Evolutionary conservation across 2,329 filamentous ascomycete species (phyloP), one percentile per base, ranked within the genome.

Genomic region (Colletotrichum tofieldiae): DNA sequence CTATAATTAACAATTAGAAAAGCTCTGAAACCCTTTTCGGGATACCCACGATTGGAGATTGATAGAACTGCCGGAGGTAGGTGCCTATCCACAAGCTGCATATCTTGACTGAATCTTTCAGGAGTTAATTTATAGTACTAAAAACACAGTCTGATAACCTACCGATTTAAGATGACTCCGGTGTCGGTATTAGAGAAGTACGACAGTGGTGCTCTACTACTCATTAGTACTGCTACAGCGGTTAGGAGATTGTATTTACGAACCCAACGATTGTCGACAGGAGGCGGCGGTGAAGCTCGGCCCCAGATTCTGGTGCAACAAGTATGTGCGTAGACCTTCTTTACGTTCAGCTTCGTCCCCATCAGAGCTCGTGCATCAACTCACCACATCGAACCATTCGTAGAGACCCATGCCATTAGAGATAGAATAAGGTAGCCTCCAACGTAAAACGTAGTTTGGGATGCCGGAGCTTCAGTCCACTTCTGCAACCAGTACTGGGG

Each of bases 41-140:
- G 0, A 4, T 20, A 37, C 51, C 37, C 51, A 63, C 68, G 68
- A 16, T 32, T 55, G 26, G 65, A 51, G 2, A 71, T 26, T 4
- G 68, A 68, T 6, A 71, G n/a, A 1, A 63, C 58, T 1, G 64
- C 64, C 1, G 58, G 68, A 11, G 68, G 68, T 11, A 71, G 49
- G 11, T 67, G 64, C 37, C n/a, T 62, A 16, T 79, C 77, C 1
- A 79, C 67, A 9, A 78, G 45, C 16, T 75, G 74, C 2, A 77
- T 75, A 47, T 79, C 78, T 55, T 78, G 77, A n/a, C 77, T 78
- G 60, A 80, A 79, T 3, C 68, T 67, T 18, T 5, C 6, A 55
- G 3, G 14, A 16, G 2, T 71, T 35, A 68, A 41, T 3, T 20
- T 5, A 11, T 2, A 43, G 41, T 43, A 43, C 41, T 43, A 20